Evolutionary conservation across 2,329 filamentous ascomycete species (phyloP).

Genomic region (Cadophora malorum): DNA sequence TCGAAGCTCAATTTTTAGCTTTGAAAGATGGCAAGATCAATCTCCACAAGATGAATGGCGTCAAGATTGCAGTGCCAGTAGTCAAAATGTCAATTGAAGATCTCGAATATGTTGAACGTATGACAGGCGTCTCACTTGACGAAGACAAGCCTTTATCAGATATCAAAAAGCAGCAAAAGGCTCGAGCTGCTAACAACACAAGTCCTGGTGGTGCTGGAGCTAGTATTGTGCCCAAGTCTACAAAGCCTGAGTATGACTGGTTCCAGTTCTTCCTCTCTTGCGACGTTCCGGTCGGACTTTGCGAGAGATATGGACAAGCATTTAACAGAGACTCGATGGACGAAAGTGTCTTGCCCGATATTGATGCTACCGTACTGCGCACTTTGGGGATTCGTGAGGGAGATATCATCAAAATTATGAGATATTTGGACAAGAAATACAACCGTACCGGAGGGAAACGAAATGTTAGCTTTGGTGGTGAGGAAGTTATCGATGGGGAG

Average conservation of each 20-base stretch:
- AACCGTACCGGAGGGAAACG: conserved; percentile 66
- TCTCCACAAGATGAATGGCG: conserved; percentile 95
- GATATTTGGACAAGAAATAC: conserved; percentile 81
- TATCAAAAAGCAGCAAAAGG: conserved; percentile 60
- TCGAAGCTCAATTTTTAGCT: conserved; percentile 95
- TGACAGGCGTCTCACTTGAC: conserved; percentile 84
- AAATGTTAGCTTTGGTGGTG: conserved; percentile 58
- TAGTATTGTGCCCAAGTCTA: conserved; percentile 62
- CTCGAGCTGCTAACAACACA: conserved; percentile 39
- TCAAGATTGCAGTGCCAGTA: conserved; percentile 96
- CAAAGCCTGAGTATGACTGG: conserved; percentile 88
- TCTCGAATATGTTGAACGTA: conserved; percentile 89
- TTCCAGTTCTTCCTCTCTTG: conserved; percentile 97
- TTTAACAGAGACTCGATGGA: conserved; percentile 95
- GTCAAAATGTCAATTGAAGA: conserved; percentile 96
- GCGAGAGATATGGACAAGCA: conserved; percentile 90
- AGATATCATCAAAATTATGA: conserved; percentile 95
- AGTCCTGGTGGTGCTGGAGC: conserved; percentile 56
- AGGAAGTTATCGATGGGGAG: conserved; percentile 62
- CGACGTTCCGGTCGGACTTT: conserved; percentile 90
- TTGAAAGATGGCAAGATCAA: conserved; percentile 97
- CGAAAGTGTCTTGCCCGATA: conserved; percentile 88
- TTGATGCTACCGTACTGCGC: conserved; percentile 80
- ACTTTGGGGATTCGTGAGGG: conserved; percentile 94
- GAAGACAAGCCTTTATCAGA: conserved; percentile 94